Evolutionary conservation across 768 basidiomycete species (phyloP).

Genomic region (Coprinopsis strossmayeri): DNA sequence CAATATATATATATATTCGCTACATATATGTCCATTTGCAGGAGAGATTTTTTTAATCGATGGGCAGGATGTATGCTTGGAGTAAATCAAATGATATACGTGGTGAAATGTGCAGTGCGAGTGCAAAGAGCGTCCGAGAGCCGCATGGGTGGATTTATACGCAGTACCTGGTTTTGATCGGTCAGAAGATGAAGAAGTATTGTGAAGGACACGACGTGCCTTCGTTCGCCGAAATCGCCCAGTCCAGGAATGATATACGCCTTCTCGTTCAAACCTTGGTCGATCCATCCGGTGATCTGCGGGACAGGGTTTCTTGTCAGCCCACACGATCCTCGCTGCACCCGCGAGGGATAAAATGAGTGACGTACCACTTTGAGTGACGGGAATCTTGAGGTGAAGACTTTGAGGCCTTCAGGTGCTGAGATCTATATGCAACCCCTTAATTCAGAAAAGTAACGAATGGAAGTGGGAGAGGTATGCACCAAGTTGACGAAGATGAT

Average conservation of each 20-base stretch:
- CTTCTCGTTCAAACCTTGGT: conserved; percentile 85
- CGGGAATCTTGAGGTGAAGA: conserved; percentile 73
- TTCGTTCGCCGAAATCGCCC: conserved; percentile 95
- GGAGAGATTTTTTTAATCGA: no score
- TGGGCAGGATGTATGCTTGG: no score
- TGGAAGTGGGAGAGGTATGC: conserved; percentile 14
- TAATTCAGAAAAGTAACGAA: conserved; percentile 5
- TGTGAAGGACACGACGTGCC: conserved; percentile 33
- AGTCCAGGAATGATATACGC: conserved; percentile 89
- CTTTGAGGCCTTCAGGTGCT: conserved; percentile 82
- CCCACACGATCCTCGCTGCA: no score
- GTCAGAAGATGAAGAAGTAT: background rate
- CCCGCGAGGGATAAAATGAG: background rate
- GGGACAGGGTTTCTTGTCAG: no score
- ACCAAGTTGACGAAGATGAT: conserved; percentile 95
- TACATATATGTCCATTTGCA: no score
- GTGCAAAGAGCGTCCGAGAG: no score
- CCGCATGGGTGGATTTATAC: conserved; percentile 1
- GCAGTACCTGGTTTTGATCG: conserved; percentile 4
- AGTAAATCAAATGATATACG: no score
- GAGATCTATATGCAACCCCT: conserved; percentile 53
- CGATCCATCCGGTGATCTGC: conserved; percentile 94
- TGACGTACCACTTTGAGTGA: conserved; percentile 65
- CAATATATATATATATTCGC: no score
- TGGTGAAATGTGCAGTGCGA: no score